phyloP scores from a whole-genome alignment of 2,329 filamentous ascomycete genomes.

The Penicillium sp. region DNA sequence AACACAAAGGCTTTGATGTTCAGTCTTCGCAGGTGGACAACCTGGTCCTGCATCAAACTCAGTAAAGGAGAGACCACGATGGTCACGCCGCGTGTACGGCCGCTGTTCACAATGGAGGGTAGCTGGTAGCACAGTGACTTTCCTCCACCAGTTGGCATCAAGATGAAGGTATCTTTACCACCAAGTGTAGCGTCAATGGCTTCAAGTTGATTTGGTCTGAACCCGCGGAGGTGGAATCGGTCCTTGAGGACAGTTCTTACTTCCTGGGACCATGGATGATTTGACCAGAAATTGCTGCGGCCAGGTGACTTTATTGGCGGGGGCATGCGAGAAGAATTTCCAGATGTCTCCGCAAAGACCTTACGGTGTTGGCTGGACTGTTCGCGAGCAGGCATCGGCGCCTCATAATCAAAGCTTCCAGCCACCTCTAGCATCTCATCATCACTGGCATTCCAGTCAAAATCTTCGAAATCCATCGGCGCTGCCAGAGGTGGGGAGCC shows the following conservation, averaged over 20 bases:
- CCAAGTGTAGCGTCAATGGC: constrained; percentile 89
- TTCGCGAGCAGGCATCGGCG: constrained; percentile 13
- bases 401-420: constrained; percentile 34
- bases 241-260: constrained; percentile 76
- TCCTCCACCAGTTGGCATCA: constrained; percentile 97
- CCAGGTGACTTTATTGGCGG: constrained; percentile 30
- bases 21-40: constrained; percentile 70
- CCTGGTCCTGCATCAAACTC: constrained; percentile 96
- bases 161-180: constrained; percentile 85
- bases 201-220: constrained; percentile 86
- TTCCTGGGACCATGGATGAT: constrained; percentile 76
- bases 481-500: constrained; percentile 30
- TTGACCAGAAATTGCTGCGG: constrained; percentile 49
- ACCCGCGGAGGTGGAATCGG: constrained; percentile 77
- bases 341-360: constrained; percentile 42
- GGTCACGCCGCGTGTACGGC: constrained; percentile 77
- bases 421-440: constrained; percentile 45
- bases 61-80: constrained; percentile 91
- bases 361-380: constrained; percentile 25
- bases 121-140: constrained; percentile 97
- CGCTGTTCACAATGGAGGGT: constrained; percentile 75
- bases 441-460: constrained; percentile 43
- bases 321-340: constrained; percentile 33
- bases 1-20: constrained; percentile 75
- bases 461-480: constrained; percentile 33